Percentiles rank a stretch among this genome's conserved stretches.
Evolutionary conservation across 352 stramenopile genomes (phyloP).

Genomic region (Phytophthora capsici): DNA sequence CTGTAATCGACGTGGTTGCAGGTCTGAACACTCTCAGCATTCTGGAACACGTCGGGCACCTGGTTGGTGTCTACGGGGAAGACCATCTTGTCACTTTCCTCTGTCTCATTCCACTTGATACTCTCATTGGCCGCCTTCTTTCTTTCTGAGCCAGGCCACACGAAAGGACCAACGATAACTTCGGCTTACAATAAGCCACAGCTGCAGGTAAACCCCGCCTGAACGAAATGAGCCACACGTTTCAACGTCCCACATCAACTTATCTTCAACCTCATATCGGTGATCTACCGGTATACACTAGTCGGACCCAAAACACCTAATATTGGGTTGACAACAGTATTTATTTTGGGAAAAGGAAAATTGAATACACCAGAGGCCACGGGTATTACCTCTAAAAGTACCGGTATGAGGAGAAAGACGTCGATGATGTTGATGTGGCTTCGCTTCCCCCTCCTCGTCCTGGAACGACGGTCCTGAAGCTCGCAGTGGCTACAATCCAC

Average conservation of each 20-base stretch:
- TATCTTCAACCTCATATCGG: no score
- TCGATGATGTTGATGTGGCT: slow-evolving; percentile 26
- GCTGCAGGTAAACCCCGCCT: slow-evolving; percentile 56
- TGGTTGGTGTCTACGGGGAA: slow-evolving; percentile 58
- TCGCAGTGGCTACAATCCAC: slow-evolving; percentile 68
- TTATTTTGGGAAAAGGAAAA: no score
- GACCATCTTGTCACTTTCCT: slow-evolving; percentile 74
- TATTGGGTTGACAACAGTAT: no score
- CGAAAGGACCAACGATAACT: slow-evolving; percentile 60
- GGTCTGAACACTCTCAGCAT: no score
- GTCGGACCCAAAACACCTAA: no score
- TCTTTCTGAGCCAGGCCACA: slow-evolving; percentile 64
- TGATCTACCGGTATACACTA: no score
- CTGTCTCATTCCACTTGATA: slow-evolving; percentile 83
- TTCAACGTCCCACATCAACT: no score
- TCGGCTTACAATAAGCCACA: slow-evolving; percentile 32
- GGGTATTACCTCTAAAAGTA: no score
- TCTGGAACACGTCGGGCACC: slow-evolving; percentile 85
- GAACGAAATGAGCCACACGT: slow-evolving; percentile 75
- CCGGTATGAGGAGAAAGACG: no score
- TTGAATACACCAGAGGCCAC: no score
- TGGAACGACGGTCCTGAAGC: slow-evolving; percentile 52
- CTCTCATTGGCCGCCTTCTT: slow-evolving; percentile 67
- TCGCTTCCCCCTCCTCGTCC: slow-evolving; percentile 44
- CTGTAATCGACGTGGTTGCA: no score